Base-by-base conservation (phyloP, 1,139 yeast species). In the Suhomyces maxii region DNA sequence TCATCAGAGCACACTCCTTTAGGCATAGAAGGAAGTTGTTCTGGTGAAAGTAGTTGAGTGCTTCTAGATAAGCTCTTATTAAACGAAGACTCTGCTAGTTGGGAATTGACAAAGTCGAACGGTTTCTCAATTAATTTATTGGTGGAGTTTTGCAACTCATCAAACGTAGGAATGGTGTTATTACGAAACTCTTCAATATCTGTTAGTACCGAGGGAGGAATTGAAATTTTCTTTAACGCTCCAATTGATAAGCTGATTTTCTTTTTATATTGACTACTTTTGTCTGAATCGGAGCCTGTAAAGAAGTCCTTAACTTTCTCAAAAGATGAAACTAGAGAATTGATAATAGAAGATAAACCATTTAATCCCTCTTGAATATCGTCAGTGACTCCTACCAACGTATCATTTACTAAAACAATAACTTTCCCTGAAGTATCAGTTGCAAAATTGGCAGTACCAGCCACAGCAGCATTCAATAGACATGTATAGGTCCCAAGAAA, bases 401-500 rank as follows among this genome's bases (percentile, higher is more conserved):
- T 83, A 3, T 66, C 66, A 57, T 90, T 88, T 1, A 89, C 86
- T 31, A 76, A 71, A 8, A 65, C 60, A 5, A 89, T 72, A 2
- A 88, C 69, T 1, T 77, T 62, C 55, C 84, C 88, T 0, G 95
- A 82, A 0, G 90, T 80, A 59, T 89, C 88, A 2, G 86, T 64
- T 0, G 95, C 95, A 36, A 83, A 81, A 52, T 82, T 83, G 1
- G 86, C 85, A 0, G 89, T 77, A 2, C 93, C 89, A 53, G 81
- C 83, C 8, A 90, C 70, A 0, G 91, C 79, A 6, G 95, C 84
- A 0, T 87, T 82, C 7, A 89, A 64, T 25, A 93, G 69, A 65
- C 99, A 93, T 0, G 88, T 83, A 64, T 87, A 88, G 0, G 98
- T 91, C 0, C 97, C 98, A 8, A 90, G 66, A 43, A 86, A 78